A percentile compares a stretch with the other conserved stretches of the same genome.
Evolutionary conservation across 352 stramenopile species (phyloP).

Genomic region (Phytophthora pinifolia): DNA sequence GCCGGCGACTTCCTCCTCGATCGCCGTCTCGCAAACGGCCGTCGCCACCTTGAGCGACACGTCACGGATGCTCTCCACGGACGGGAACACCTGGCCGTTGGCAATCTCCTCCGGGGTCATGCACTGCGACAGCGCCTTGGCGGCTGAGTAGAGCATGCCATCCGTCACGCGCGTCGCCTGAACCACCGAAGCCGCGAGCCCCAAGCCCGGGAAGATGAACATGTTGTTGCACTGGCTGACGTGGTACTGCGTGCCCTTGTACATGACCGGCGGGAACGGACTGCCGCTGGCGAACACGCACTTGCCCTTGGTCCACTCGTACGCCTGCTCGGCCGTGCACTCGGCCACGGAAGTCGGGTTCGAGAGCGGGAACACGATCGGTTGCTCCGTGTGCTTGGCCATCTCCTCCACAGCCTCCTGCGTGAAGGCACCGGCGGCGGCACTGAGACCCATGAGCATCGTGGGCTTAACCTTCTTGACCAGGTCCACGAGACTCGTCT

Average conservation of each 20-base stretch:
- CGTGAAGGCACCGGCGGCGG: constrained; percentile 87
- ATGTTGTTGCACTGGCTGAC: constrained; percentile 96
- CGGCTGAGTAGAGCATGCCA: constrained; percentile 95
- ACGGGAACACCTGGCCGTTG: constrained; percentile 93
- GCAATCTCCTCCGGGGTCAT: constrained; percentile 92
- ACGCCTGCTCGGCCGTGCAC: constrained; percentile 95
- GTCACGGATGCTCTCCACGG: constrained; percentile 91
- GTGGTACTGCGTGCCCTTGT: constrained; percentile 79
- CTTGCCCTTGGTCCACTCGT: constrained; percentile 95
- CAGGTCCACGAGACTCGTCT: constrained; percentile 76
- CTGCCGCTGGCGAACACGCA: constrained; percentile 96
- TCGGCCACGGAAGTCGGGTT: constrained; percentile 97
- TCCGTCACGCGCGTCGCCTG: constrained; percentile 86
- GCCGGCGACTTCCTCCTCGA: constrained; percentile 87
- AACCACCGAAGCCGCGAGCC: constrained; percentile 90
- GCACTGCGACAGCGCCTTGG: constrained; percentile 93
- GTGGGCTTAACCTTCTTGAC: constrained; percentile 91
- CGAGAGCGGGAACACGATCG: constrained; percentile 97
- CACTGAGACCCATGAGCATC: constrained; percentile 94
- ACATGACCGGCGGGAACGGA: constrained; percentile 93
- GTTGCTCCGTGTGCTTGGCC: constrained; percentile 82
- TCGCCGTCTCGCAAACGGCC: constrained; percentile 89
- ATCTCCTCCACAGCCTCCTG: constrained; percentile 86
- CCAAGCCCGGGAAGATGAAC: constrained; percentile 98
- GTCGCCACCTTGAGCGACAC: constrained; percentile 93